These are phyloP conservation scores for Botrytis deweyae DNA, from an alignment of 2,329 filamentous ascomycete species.

Conservation along the genomic window DNA sequence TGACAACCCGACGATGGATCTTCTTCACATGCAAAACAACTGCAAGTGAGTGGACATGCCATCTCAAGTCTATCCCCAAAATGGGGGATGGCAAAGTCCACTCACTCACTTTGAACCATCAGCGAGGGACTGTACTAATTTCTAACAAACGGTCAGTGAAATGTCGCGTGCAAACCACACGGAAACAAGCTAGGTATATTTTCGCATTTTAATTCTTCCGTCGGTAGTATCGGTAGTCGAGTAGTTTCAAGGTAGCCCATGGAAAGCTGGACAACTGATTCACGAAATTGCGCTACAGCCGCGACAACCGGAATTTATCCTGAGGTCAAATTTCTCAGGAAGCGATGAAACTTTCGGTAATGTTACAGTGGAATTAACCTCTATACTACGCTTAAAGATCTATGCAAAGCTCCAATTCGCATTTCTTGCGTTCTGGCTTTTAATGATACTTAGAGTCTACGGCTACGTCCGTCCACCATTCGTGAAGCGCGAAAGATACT, in stretches of 20 bases:
- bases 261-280: background rate
- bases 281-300: conserved; percentile 8
- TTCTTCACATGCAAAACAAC: conserved; percentile 10
- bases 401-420: background rate
- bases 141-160: conserved; percentile 9
- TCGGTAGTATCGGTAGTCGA: background rate
- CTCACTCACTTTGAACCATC: background rate
- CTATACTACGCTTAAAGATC: background rate
- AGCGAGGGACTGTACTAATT: background rate
- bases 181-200: background rate
- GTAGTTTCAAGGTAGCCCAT: background rate
- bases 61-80: background rate
- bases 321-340: background rate
- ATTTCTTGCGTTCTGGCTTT: background rate
- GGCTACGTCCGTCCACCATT: background rate
- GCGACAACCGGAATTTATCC: conserved; percentile 5
- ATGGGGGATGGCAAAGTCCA: conserved; percentile 1
- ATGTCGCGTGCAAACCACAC: conserved; percentile 7
- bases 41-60: background rate
- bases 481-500: background rate
- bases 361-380: background rate
- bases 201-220: conserved; percentile 13
- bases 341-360: background rate
- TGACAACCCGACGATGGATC: conserved; percentile 9
- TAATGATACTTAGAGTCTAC: background rate